Percentiles rank a stretch among this genome's conserved stretches.
Evolutionary conservation across 1,284 basidiomycete species (phyloP).

Genomic region (Abortiporus biennis): DNA sequence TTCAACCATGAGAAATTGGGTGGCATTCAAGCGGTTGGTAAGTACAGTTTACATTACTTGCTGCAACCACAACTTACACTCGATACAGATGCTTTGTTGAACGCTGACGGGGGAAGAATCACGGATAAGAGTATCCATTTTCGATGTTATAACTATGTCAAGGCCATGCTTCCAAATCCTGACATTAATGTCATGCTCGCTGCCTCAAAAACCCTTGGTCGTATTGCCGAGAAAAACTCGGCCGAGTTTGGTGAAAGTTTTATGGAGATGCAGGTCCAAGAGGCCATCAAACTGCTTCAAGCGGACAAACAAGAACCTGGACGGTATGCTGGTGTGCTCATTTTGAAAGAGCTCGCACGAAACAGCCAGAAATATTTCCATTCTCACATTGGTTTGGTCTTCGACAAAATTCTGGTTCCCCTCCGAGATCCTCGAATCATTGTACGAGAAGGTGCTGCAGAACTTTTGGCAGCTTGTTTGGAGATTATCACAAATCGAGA

Average conservation of each 20-base stretch:
- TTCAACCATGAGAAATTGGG: constrained; percentile 73
- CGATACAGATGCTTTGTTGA: constrained; percentile 59
- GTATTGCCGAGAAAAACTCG: constrained; percentile 78
- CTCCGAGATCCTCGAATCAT: constrained; percentile 80
- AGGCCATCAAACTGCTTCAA: constrained; percentile 75
- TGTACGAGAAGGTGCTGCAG: constrained; percentile 87
- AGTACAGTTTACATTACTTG: constrained; percentile 18
- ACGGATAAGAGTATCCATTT: constrained; percentile 78
- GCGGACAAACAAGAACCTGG: constrained; percentile 71
- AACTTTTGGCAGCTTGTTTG: constrained; percentile 84
- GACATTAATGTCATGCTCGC: constrained; percentile 87
- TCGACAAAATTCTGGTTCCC: constrained; percentile 89
- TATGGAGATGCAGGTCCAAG: constrained; percentile 81
- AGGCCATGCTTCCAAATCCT: constrained; percentile 75
- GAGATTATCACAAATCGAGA: constrained; percentile 78
- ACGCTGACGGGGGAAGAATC: constrained; percentile 67
- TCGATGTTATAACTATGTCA: constrained; percentile 90
- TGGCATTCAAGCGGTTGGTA: constrained; percentile 79
- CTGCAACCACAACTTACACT: too few relatives aligned
- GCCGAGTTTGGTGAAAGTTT: constrained; percentile 81
- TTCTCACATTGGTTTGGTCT: constrained; percentile 78
- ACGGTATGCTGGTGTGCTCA: constrained; percentile 81
- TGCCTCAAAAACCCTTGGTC: constrained; percentile 80
- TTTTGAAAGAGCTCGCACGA: constrained; percentile 86
- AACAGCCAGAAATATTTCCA: constrained; percentile 85